phyloP scores from a whole-genome alignment of 495 filamentous ascomycete genomes.

The Lindgomyces ingoldianus region DNA sequence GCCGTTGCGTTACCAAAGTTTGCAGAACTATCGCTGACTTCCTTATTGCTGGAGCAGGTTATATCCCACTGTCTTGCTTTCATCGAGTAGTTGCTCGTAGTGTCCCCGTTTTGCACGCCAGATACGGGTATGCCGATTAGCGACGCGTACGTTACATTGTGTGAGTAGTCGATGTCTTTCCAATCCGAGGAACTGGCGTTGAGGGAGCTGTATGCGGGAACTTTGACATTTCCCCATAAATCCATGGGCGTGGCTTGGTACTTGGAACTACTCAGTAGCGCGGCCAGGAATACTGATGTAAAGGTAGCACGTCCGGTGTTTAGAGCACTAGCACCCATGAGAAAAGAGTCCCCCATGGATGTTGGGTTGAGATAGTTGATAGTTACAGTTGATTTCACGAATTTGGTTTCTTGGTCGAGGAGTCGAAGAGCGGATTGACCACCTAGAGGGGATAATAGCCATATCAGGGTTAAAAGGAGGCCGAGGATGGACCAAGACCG shows the following conservation, averaged over 20 bases:
- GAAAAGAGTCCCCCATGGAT: conserved; percentile 5
- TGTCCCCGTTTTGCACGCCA: not conserved
- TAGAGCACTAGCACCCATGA: conserved; percentile 16
- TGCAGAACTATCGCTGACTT: not conserved
- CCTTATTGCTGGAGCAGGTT: conserved; percentile 12
- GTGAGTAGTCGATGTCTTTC: not conserved
- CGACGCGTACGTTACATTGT: conserved; percentile 22
- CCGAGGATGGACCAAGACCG: conserved; percentile 20
- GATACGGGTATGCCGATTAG: conserved; percentile 23
- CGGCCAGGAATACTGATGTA: conserved; percentile 24
- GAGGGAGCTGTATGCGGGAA: conserved; percentile 20
- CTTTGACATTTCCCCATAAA: conserved; percentile 33
- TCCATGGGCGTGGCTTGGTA: conserved; percentile 26
- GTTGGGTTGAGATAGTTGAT: conserved; percentile 13
- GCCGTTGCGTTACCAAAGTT: conserved; percentile 6
- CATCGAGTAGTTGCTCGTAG: conserved; percentile 6
- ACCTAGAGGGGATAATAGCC: conserved; percentile 27
- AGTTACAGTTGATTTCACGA: not conserved
- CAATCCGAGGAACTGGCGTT: not conserved
- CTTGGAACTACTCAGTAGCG: conserved; percentile 17
- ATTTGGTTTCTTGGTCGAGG: not conserved
- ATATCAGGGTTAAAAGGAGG: conserved; percentile 12
- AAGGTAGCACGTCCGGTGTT: conserved; percentile 24
- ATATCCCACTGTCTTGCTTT: conserved; percentile 19
- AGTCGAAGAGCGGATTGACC: conserved; percentile 32